Conservation (phyloP, 2,329 filamentous ascomycete species). For the Colletotrichum magnum region DNA sequence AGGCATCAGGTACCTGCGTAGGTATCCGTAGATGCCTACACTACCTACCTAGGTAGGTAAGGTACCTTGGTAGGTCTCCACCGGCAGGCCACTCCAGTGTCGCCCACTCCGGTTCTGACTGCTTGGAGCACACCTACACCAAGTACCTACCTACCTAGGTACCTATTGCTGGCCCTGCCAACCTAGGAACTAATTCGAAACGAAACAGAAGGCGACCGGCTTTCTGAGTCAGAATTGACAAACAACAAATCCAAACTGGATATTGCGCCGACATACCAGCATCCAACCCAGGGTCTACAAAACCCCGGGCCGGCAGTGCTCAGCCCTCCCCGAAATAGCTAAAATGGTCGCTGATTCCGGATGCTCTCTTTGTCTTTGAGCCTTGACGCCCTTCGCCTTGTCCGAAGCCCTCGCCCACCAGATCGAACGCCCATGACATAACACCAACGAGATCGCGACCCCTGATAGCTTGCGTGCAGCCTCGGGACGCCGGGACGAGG, state of each 20-base stretch:
- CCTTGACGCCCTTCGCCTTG: constrained; percentile 30
- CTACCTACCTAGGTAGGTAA: too few relatives aligned
- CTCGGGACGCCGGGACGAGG: neutral
- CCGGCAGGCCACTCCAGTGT: too few relatives aligned
- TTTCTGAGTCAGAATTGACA: constrained; percentile 40
- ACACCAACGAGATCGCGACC: constrained; percentile 16
- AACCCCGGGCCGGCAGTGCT: constrained; percentile 26
- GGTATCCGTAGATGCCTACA: too few relatives aligned
- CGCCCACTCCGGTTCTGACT: too few relatives aligned
- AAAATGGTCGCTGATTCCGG: constrained; percentile 39
- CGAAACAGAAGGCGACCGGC: constrained; percentile 28
- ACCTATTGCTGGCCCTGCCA: too few relatives aligned
- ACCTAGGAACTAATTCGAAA: constrained; percentile 1
- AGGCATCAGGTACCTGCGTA: too few relatives aligned
- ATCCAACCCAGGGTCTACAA: constrained; percentile 23
- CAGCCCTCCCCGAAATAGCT: constrained; percentile 38
- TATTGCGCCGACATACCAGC: constrained; percentile 30
- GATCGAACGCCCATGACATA: constrained; percentile 32
- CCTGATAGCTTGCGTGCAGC: constrained; percentile 14
- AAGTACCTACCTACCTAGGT: too few relatives aligned
- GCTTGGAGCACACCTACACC: too few relatives aligned
- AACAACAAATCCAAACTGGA: constrained; percentile 28
- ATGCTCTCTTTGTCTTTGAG: constrained; percentile 31
- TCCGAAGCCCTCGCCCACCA: constrained; percentile 35
- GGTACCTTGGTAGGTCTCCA: too few relatives aligned